Evolutionary conservation across 257 asterid species (phyloP).

Genomic region (Gynochthodes officinalis): DNA sequence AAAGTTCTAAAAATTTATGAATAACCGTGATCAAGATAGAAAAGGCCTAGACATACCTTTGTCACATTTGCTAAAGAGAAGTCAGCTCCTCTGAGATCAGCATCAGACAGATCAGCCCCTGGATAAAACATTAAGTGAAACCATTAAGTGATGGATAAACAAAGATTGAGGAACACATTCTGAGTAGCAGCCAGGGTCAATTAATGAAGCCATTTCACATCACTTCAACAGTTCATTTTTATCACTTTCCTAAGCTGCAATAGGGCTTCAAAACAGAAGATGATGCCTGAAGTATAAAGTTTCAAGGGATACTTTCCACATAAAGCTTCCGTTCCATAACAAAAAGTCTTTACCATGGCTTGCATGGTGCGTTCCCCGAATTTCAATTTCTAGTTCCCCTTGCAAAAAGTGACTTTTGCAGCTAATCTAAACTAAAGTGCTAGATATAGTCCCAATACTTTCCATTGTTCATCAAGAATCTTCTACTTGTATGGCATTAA

Average conservation of each 20-base stretch:
- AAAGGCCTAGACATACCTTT: conserved; percentile 55
- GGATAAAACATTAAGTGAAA: conserved; percentile 7
- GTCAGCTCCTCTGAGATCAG: conserved; percentile 97
- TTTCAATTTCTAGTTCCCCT: no score
- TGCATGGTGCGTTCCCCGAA: no score
- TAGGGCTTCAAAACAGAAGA: no score
- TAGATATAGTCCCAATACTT: not conserved
- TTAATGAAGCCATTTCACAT: no score
- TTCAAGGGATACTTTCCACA: no score
- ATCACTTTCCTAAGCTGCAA: not conserved
- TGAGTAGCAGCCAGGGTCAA: no score
- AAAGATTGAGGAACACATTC: not conserved
- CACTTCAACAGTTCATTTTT: no score
- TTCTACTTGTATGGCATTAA: not conserved
- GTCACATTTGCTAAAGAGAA: conserved; percentile 89
- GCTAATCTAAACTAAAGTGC: not conserved
- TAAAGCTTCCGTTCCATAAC: no score
- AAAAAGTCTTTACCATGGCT: no score
- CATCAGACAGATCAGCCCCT: conserved; percentile 97
- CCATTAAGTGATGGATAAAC: not conserved
- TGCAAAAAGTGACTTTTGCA: not conserved
- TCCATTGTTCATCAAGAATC: not conserved
- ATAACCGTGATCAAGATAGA: not conserved
- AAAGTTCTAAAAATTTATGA: not conserved
- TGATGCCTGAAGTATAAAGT: no score